These are phyloP conservation scores for Termitomyces sp. DNA, from an alignment of 768 basidiomycete genomes.

Conservation along the genomic window DNA sequence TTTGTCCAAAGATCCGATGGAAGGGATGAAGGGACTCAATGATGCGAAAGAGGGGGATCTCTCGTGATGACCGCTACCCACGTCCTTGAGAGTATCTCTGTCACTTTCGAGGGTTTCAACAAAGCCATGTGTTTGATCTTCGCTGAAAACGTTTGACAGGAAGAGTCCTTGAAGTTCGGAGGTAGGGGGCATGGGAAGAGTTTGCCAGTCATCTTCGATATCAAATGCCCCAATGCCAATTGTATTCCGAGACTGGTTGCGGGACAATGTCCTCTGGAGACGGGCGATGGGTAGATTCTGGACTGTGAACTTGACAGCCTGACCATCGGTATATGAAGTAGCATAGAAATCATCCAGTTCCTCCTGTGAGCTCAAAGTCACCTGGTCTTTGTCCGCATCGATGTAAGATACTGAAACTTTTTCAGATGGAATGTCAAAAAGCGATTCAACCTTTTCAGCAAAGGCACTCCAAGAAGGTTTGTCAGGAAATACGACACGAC, in stretches of 20 bases:
- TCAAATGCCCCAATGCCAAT: constrained; percentile 46
- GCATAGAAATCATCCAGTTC: constrained; percentile 73
- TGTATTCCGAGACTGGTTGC: constrained; percentile 44
- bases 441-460: constrained; percentile 38
- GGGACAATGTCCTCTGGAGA: constrained; percentile 21
- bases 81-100: constrained; percentile 20
- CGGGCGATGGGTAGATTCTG: constrained; percentile 47
- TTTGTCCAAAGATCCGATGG: constrained; percentile 29
- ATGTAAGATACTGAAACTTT: constrained; percentile 65
- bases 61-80: constrained; percentile 19
- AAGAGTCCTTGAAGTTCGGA: constrained; percentile 33
- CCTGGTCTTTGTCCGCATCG: constrained; percentile 68
- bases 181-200: constrained; percentile 35
- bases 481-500: constrained; percentile 34
- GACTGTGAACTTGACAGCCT: constrained; percentile 54
- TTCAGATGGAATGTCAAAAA: constrained; percentile 49
- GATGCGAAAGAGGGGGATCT: constrained; percentile 27
- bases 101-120: constrained; percentile 49
- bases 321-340: constrained; percentile 22
- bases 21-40: constrained; percentile 12
- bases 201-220: constrained; percentile 64
- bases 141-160: constrained; percentile 18
- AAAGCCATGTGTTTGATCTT: constrained; percentile 52
- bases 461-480: constrained; percentile 7
- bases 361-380: constrained; percentile 71